These are phyloP conservation scores for Hypoxylon lienhwacheense DNA, from an alignment of 495 filamentous ascomycete genomes.

Conservation along the genomic window DNA sequence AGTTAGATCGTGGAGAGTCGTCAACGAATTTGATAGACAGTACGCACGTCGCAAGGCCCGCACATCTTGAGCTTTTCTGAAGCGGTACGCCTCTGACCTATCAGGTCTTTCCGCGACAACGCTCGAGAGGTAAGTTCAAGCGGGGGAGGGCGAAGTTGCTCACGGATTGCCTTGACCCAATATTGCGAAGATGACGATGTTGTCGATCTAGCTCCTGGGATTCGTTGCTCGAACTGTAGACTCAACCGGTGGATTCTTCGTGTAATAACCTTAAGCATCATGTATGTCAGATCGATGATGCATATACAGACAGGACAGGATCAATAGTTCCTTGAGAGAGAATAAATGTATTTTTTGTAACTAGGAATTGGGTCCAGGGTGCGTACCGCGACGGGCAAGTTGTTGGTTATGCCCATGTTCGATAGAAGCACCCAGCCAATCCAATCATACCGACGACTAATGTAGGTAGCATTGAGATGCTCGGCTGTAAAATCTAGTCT, in stretches of 20 bases:
- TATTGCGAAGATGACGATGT: background rate
- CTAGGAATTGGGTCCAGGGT: background rate
- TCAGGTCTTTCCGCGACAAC: conserved; percentile 3
- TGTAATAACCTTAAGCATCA: conserved; percentile 35
- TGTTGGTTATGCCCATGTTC: conserved; percentile 10
- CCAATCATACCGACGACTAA: conserved; percentile 5
- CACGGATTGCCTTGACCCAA: background rate
- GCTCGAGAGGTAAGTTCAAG: background rate
- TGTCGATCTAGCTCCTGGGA: background rate
- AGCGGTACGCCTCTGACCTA: background rate
- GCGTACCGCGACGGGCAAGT: conserved; percentile 5
- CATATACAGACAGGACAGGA: conserved; percentile 1
- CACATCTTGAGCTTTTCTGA: background rate
- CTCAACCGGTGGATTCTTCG: conserved; percentile 5
- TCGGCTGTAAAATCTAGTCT: conserved; percentile 4
- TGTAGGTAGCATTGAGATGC: conserved; percentile 16
- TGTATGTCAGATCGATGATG: conserved; percentile 35
- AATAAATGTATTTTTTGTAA: background rate
- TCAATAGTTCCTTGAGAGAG: background rate
- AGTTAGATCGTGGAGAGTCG: too few relatives aligned
- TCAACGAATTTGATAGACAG: background rate
- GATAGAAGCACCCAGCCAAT: conserved; percentile 7
- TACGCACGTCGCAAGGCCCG: too few relatives aligned
- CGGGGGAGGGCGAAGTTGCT: background rate
- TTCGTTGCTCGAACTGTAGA: background rate